Conservation (phyloP, 169 alveolate species). For the Toxoplasma gondii region DNA sequence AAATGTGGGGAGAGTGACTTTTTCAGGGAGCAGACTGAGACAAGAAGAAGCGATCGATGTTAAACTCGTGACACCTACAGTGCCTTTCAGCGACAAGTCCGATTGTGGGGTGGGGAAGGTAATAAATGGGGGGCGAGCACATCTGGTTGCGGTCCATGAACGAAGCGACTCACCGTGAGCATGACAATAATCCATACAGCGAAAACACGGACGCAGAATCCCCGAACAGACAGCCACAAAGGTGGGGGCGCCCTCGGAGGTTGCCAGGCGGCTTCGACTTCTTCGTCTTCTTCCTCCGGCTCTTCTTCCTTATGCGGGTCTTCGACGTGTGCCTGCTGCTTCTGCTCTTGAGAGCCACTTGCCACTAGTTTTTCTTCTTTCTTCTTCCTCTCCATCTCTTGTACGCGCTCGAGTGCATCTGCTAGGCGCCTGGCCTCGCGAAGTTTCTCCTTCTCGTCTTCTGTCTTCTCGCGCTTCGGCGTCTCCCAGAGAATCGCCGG, state of each 20-base stretch:
- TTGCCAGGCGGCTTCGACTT: neutral
- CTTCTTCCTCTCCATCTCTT: neutral
- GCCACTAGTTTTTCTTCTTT: neutral
- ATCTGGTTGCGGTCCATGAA: too few species aligned
- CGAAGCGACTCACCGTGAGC: neutral
- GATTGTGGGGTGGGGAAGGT: too few species aligned
- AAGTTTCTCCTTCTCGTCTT: neutral
- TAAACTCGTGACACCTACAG: too few species aligned
- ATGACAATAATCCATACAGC: neutral
- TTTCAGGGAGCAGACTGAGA: too few species aligned
- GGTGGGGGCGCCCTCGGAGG: slow-evolving; percentile 16
- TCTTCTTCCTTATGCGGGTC: neutral
- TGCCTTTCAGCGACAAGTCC: too few species aligned
- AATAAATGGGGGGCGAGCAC: too few species aligned
- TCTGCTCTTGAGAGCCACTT: neutral
- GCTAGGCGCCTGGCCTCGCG: neutral
- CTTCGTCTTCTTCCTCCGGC: neutral
- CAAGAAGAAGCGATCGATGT: too few species aligned
- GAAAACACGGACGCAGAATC: slow-evolving; percentile 5
- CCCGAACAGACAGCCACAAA: neutral
- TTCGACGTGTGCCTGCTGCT: neutral
- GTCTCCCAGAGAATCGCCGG: neutral
- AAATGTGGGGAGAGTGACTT: too few species aligned
- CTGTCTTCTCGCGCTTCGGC: neutral
- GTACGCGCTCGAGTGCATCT: neutral